A percentile compares a stretch with the other conserved stretches of the same genome.
phyloP scores from a whole-genome alignment of 768 basidiomycete genomes.

The Suillus subalutaceus region DNA sequence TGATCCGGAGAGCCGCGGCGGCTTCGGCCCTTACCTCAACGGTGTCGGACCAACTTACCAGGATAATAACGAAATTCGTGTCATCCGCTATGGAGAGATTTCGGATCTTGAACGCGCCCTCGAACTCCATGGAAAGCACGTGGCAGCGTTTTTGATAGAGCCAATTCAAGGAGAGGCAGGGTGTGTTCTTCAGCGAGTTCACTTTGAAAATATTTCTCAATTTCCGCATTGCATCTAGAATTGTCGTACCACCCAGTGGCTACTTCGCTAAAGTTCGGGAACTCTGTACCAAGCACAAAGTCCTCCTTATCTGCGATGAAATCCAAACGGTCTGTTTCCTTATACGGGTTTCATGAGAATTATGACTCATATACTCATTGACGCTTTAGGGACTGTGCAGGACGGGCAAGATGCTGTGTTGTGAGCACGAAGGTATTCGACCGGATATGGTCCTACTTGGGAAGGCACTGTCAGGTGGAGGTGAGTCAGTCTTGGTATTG shows the following conservation, averaged over 20 bases:
- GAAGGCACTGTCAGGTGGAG: constrained; percentile 95
- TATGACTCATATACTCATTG: constrained; percentile 7
- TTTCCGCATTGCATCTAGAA: constrained; percentile 46
- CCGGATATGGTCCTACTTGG: constrained; percentile 94
- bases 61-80: constrained; percentile 46
- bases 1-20: constrained; percentile 84
- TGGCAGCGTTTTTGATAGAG: constrained; percentile 94
- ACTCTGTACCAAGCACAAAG: constrained; percentile 91
- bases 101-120: constrained; percentile 84
- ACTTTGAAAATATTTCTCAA: background rate
- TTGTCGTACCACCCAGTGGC: constrained; percentile 88
- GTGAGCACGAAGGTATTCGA: constrained; percentile 82
- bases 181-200: constrained; percentile 46
- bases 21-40: constrained; percentile 90
- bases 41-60: constrained; percentile 80
- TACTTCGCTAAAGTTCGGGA: constrained; percentile 79
- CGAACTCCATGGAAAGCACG: constrained; percentile 75
- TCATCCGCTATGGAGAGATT: constrained; percentile 83
- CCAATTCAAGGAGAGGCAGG: constrained; percentile 99
- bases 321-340: constrained; percentile 77
- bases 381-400: constrained; percentile 75
- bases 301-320: constrained; percentile 96
- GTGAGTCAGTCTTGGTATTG: constrained; percentile 44
- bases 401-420: constrained; percentile 93
- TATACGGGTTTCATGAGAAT: constrained; percentile 5